Evolutionary conservation across 371 early-diverging fungal species (phyloP), one percentile per base, ranked within the genome.

Genomic region (Rhizopus sp.): DNA sequence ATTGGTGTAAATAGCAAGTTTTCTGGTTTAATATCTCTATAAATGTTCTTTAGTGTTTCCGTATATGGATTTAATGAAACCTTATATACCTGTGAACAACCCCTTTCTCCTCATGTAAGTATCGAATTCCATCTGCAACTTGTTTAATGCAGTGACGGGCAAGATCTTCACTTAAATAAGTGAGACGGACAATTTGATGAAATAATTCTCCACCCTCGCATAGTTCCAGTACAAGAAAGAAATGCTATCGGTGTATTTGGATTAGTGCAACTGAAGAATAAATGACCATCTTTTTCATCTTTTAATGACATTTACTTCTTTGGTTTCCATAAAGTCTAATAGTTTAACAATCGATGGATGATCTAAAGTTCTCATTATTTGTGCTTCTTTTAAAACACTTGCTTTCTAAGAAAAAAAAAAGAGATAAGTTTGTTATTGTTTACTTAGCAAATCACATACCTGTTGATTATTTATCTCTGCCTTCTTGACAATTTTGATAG

Each of bases 21-120:
- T 68, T 99, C 99, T 32, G 94, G 93, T 75, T 99, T 99, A 61
- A 99, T 91, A 66, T 99, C 98, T 57, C 86, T 74, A 52, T 16
- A 40, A n/a, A 29, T 31, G 31, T 16, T 83, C 60, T 92, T 93
- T 15, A 89, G 87, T 31, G 30, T 39, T 40, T 15, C 6, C 6
- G 10, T 41, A 41, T 41, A 41, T 5, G 15, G 2, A 41, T 6
- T 23, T 23, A 41, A 1, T 38, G 3, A 16, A 10, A n/a, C 23
- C 8, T 38, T 34, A 13, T 32, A 5, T 78, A 57, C 89, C 88
- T 83, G 66, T 91, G 93, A 17, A 88, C 86, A 31, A 91, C 78
- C 52, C 84, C 68, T 7, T 67, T 68, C 63, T 84, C 82, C 13
- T 82, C 81, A 71, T 97, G 97, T 54, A 95, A 79, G 66, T 94